Evolutionary conservation across 2,329 filamentous ascomycete species (phyloP).

Genomic region (Myriosclerotinia curreyana): DNA sequence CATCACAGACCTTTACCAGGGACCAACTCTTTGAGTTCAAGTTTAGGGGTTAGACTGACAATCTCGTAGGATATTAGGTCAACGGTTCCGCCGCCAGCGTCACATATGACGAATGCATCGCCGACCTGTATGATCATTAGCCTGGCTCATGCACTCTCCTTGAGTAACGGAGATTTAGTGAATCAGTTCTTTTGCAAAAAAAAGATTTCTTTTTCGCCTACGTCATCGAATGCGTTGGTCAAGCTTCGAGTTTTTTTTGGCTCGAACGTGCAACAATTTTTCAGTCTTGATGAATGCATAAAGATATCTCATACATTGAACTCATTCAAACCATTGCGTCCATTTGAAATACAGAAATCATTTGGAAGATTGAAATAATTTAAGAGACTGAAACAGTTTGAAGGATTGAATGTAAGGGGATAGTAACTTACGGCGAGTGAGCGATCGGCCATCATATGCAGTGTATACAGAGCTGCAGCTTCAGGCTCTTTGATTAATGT

Average conservation of each 20-base stretch:
- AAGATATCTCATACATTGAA: no score
- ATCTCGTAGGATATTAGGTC: conserved; percentile 40
- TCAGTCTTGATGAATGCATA: no score
- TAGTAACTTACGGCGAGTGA: conserved; percentile 23
- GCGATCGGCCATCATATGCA: conserved; percentile 23
- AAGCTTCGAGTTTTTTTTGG: neutral
- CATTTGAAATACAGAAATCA: no score
- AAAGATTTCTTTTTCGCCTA: no score
- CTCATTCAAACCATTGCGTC: no score
- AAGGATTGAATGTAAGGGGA: conserved; percentile 24
- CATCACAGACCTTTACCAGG: conserved; percentile 28
- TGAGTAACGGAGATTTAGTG: neutral
- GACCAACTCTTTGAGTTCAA: conserved; percentile 34
- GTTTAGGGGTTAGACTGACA: conserved; percentile 23
- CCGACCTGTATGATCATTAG: conserved; percentile 25
- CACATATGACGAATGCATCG: conserved; percentile 38
- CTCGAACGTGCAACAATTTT: no score
- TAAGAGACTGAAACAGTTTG: no score
- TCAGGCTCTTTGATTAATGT: conserved; percentile 28
- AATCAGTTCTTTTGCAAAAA: neutral
- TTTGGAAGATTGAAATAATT: no score
- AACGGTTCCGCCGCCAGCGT: conserved; percentile 39
- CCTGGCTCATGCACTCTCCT: conserved; percentile 16
- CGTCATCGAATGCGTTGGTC: neutral
- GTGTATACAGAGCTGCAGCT: conserved; percentile 26